Percentiles rank a stretch among this genome's conserved stretches.
phyloP scores from a whole-genome alignment of 305 asterid genomes.

The Fraxinus latifolia region DNA sequence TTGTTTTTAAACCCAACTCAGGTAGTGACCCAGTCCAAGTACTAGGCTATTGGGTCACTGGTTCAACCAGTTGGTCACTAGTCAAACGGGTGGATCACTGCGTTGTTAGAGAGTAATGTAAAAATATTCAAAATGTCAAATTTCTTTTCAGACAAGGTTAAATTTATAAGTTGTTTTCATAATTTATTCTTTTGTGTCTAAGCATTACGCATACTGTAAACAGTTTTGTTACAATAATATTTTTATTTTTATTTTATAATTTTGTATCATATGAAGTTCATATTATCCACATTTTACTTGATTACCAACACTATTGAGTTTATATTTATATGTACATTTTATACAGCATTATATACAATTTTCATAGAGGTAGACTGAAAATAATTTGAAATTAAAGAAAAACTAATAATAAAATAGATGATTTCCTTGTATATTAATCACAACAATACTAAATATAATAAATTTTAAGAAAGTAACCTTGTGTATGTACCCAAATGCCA shows the following conservation, averaged over 20 bases:
- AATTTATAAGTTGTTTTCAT: not conserved
- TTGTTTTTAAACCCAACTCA: not conserved
- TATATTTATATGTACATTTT: not conserved
- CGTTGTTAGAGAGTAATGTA: not conserved
- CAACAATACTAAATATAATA: not conserved
- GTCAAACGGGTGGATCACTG: not conserved
- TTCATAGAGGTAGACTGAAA: not conserved
- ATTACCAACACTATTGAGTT: not conserved
- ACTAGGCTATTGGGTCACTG: not conserved
- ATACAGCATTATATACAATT: not conserved
- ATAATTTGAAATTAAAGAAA: not conserved
- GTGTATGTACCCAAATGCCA: constrained; percentile 60
- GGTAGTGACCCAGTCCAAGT: not conserved
- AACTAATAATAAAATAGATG: not conserved
- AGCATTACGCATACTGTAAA: not conserved
- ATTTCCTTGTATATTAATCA: not conserved
- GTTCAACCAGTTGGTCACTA: not conserved
- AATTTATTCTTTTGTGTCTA: not conserved
- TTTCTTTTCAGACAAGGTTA: not conserved
- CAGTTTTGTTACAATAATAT: not conserved
- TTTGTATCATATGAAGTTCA: not conserved
- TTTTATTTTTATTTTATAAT: not conserved
- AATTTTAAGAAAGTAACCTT: constrained; percentile 33
- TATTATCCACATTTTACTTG: not conserved
- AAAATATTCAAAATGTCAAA: not conserved